These are phyloP conservation scores for Cubamyces lactineus DNA, from an alignment of 768 basidiomycete genomes.

Conservation along the genomic window DNA sequence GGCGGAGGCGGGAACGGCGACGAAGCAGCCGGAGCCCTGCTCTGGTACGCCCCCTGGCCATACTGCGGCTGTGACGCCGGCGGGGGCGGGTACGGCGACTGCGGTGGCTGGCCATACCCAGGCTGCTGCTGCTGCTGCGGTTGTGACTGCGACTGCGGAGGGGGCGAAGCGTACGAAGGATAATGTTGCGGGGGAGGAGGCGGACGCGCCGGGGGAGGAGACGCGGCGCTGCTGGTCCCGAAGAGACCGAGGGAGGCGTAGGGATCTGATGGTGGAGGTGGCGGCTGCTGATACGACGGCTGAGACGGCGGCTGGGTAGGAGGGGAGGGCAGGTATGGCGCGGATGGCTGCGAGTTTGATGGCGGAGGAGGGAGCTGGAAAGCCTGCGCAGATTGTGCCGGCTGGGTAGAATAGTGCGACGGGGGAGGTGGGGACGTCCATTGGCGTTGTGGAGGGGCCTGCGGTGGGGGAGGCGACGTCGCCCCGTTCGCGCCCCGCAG, in stretches of 20 bases:
- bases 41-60: constrained; percentile 12
- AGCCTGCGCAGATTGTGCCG: constrained; percentile 12
- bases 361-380: constrained; percentile 25
- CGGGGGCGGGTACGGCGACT: constrained; percentile 28
- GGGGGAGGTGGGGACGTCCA: constrained; percentile 30
- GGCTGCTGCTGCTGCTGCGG: constrained; percentile 14
- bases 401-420: constrained; percentile 21
- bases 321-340: constrained; percentile 25
- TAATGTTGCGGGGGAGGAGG: constrained; percentile 27
- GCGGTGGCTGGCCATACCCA: constrained; percentile 27
- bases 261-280: constrained; percentile 26
- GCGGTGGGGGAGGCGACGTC: constrained; percentile 32
- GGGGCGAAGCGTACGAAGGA: constrained; percentile 3
- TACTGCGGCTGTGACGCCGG: constrained; percentile 29
- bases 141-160: constrained; percentile 19
- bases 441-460: constrained; percentile 10
- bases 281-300: constrained; percentile 23
- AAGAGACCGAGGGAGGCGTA: constrained; percentile 32
- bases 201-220: constrained; percentile 23
- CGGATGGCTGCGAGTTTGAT: constrained; percentile 19
- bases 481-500: constrained; percentile 39
- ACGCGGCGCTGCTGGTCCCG: constrained; percentile 10
- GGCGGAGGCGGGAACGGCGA: constrained; percentile 23
- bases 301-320: constrained; percentile 24
- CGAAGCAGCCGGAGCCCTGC: neutral